Evolutionary conservation across 352 stramenopile genomes (phyloP).

Genomic region (Thraustochytrium sp.): DNA sequence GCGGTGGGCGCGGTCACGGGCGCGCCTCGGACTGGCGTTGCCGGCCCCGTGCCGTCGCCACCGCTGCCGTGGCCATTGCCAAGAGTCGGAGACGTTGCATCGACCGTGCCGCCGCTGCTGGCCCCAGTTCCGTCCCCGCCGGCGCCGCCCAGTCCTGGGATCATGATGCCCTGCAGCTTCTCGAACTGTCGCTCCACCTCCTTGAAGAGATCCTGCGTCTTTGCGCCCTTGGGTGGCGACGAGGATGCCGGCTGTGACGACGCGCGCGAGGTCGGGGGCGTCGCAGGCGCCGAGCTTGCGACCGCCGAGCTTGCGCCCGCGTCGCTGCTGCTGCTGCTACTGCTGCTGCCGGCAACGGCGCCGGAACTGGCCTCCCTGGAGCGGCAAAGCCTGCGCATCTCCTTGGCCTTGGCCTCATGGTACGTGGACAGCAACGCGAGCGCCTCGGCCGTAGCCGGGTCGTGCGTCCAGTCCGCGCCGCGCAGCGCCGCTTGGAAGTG

Average conservation of each 20-base stretch:
- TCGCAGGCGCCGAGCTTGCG: too few species aligned
- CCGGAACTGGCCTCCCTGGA: neutral
- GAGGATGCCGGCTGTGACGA: too few species aligned
- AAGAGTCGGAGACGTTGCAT: too few species aligned
- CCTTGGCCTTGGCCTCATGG: slow-evolving; percentile 9
- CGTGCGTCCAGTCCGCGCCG: neutral
- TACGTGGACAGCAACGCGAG: neutral
- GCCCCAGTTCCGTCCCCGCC: neutral
- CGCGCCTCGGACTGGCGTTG: too few species aligned
- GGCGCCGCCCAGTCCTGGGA: neutral
- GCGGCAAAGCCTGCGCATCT: neutral
- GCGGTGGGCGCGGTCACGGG: too few species aligned
- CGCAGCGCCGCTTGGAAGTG: neutral
- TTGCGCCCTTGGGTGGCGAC: neutral
- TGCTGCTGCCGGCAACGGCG: neutral
- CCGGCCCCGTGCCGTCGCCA: too few species aligned
- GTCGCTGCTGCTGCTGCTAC: neutral
- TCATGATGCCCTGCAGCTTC: neutral
- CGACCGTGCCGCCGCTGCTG: neutral
- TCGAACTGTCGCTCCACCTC: neutral
- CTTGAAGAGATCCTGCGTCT: neutral
- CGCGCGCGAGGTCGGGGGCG: too few species aligned
- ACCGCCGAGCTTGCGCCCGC: neutral
- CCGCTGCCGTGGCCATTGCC: too few species aligned
- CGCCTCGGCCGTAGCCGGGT: slow-evolving; percentile 10